Conservation (phyloP, 1,284 basidiomycete genomes). For the Rhodotorula sp. region DNA sequence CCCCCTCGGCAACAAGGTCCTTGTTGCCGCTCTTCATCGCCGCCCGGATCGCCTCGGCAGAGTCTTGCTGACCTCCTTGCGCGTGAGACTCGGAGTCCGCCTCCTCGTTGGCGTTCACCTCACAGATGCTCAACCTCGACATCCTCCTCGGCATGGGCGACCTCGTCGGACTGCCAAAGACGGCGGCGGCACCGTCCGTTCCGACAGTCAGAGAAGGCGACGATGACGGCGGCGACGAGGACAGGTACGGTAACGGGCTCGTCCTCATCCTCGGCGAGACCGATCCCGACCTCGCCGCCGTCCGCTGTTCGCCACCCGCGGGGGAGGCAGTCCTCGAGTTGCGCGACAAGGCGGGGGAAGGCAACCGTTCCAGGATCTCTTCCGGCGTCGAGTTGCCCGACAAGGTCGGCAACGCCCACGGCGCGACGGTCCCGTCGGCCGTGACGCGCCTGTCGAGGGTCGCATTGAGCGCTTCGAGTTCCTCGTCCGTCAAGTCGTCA, state of each 20-base stretch:
- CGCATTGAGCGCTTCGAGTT: neutral
- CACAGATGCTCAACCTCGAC: constrained; percentile 1
- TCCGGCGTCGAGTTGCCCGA: constrained; percentile 3
- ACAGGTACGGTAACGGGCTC: neutral
- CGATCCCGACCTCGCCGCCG: neutral
- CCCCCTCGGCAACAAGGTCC: neutral
- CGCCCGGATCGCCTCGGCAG: neutral
- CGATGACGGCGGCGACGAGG: neutral
- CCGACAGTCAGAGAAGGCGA: neutral
- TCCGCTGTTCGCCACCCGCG: too few species aligned
- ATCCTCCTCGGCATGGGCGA: neutral
- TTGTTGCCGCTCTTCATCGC: neutral
- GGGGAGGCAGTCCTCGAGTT: neutral
- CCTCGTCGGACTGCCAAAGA: neutral
- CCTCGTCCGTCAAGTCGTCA: constrained; percentile 13
- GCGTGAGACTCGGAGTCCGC: neutral
- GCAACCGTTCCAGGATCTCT: constrained; percentile 10
- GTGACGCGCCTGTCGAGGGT: constrained; percentile 8
- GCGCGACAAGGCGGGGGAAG: neutral
- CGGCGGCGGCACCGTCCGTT: neutral
- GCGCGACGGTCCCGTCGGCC: constrained; percentile 29
- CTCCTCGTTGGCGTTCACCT: neutral
- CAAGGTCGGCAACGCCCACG: constrained; percentile 26
- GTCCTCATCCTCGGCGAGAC: neutral
- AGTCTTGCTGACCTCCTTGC: neutral